Evolutionary conservation across 2,329 filamentous ascomycete species (phyloP).

Genomic region (Parastagonospora nodorum): DNA sequence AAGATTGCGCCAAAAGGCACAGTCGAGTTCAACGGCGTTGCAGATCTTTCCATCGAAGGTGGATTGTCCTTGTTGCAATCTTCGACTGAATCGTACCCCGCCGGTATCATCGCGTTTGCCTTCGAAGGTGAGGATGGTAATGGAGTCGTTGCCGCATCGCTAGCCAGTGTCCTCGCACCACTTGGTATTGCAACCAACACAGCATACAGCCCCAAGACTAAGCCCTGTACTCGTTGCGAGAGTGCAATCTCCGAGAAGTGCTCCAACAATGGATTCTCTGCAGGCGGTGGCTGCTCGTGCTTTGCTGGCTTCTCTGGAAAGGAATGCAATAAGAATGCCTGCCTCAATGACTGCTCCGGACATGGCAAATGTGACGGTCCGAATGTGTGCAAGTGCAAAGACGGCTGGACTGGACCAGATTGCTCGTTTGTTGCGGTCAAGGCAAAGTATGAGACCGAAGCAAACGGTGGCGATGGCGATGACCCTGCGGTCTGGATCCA

Average conservation of each 20-base stretch:
- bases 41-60: conserved; percentile 31
- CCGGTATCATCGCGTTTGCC: conserved; percentile 28
- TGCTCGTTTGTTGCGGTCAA: conserved; percentile 36
- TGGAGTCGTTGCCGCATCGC: conserved; percentile 28
- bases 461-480: conserved; percentile 40
- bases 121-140: conserved; percentile 33
- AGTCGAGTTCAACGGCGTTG: conserved; percentile 24
- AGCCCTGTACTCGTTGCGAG: conserved; percentile 22
- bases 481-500: conserved; percentile 42
- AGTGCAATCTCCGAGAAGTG: conserved; percentile 20
- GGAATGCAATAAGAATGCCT: conserved; percentile 26
- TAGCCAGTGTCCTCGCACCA: conserved; percentile 15
- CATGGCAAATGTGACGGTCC: conserved; percentile 33
- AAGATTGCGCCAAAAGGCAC: conserved; percentile 20
- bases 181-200: conserved; percentile 26
- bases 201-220: conserved; percentile 20
- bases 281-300: conserved; percentile 21
- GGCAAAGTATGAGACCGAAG: conserved; percentile 39
- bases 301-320: conserved; percentile 30
- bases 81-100: conserved; percentile 11
- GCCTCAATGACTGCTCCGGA: conserved; percentile 33
- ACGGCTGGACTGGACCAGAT: conserved; percentile 32
- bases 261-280: conserved; percentile 25
- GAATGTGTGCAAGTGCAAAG: conserved; percentile 31
- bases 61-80: conserved; percentile 33